phyloP scores from a whole-genome alignment of 1,139 yeast species.

The Candida sojae region DNA sequence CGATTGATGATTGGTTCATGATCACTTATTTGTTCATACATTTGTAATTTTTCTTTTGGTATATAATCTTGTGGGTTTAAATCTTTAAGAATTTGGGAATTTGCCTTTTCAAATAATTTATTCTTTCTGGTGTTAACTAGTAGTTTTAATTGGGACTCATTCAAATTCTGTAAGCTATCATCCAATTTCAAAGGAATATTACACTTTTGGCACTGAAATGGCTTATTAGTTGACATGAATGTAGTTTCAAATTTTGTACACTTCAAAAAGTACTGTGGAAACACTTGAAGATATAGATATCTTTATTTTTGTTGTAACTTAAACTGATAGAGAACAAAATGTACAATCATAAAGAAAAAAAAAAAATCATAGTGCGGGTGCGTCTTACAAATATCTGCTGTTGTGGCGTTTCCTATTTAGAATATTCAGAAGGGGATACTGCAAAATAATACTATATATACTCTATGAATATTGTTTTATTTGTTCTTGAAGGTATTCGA shows the following conservation, averaged over 20 bases:
- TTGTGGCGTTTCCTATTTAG: not conserved
- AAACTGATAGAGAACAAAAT: too few species aligned
- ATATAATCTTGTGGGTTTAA: slow-evolving; percentile 33
- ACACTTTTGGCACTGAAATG: slow-evolving; percentile 35
- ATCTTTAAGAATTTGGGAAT: slow-evolving; percentile 16
- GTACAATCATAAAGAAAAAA: too few species aligned
- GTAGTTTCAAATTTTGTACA: not conserved
- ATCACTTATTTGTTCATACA: slow-evolving; percentile 22
- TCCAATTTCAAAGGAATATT: slow-evolving; percentile 31
- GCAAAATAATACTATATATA: not conserved
- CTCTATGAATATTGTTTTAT: slow-evolving; percentile 2
- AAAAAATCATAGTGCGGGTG: too few species aligned
- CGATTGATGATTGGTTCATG: slow-evolving; percentile 21
- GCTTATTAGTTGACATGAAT: not conserved
- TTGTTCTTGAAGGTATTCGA: slow-evolving; percentile 9
- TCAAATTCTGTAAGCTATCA: slow-evolving; percentile 29
- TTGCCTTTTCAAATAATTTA: slow-evolving; percentile 13
- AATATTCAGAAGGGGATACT: not conserved
- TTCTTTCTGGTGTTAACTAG: slow-evolving; percentile 16
- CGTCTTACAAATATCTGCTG: not conserved
- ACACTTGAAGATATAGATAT: not conserved
- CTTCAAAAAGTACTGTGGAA: too few species aligned
- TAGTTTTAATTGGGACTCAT: slow-evolving; percentile 35
- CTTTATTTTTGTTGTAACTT: not conserved
- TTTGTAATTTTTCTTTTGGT: slow-evolving; percentile 31